These are phyloP conservation scores for Penicillium sp. DNA, from an alignment of 2,329 filamentous ascomycete species.

Conservation along the genomic window DNA sequence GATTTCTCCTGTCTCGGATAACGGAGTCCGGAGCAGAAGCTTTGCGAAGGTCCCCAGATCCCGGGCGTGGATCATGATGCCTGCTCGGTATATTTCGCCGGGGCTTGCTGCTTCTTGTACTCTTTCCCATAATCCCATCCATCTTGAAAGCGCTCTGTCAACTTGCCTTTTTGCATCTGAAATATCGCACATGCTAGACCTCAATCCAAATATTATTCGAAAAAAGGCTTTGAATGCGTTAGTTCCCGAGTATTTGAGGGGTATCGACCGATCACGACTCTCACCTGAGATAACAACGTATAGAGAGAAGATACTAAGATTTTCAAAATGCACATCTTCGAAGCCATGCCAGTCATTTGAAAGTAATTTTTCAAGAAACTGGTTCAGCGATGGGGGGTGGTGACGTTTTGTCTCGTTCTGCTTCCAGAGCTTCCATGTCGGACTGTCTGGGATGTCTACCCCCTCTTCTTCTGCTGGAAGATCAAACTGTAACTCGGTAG, in stretches of 20 bases:
- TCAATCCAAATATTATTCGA: neutral
- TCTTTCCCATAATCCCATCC: slow-evolving; percentile 12
- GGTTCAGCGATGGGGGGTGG: slow-evolving; percentile 2
- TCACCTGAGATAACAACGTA: slow-evolving; percentile 15
- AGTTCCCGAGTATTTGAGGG: neutral
- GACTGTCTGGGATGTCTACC: slow-evolving; percentile 11
- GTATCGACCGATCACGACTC: neutral
- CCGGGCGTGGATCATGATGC: slow-evolving; percentile 14
- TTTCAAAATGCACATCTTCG: neutral
- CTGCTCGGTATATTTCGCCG: slow-evolving; percentile 14
- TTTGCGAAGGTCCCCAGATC: slow-evolving; percentile 14
- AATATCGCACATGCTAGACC: neutral
- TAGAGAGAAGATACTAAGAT: slow-evolving; percentile 13
- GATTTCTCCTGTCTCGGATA: slow-evolving; percentile 10
- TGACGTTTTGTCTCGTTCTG: slow-evolving; percentile 5
- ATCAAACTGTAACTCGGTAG: slow-evolving; percentile 11
- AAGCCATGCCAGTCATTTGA: neutral
- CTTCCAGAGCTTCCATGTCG: slow-evolving; percentile 11
- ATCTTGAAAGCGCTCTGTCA: slow-evolving; percentile 11
- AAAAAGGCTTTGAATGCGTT: neutral
- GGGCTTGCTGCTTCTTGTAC: slow-evolving; percentile 4
- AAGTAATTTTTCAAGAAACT: neutral
- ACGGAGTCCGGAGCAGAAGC: slow-evolving; percentile 6
- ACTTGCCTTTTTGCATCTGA: slow-evolving; percentile 4
- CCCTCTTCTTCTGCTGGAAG: slow-evolving; percentile 17